Evolutionary conservation across 2,329 filamentous ascomycete species (phyloP).

Genomic region (Penicillium vulpinum): DNA sequence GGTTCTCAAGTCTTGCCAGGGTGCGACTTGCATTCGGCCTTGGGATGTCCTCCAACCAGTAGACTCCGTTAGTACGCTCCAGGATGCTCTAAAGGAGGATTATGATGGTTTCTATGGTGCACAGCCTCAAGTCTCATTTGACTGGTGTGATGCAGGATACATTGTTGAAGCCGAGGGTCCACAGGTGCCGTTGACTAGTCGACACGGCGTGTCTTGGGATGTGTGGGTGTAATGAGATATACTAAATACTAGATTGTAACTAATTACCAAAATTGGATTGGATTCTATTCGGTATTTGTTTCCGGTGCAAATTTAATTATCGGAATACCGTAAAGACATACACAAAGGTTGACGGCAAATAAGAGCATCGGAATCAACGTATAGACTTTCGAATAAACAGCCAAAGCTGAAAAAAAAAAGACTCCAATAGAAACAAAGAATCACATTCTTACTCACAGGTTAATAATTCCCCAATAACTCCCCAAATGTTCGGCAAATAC

Average conservation of each 20-base stretch:
- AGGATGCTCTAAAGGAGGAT: conserved; percentile 31
- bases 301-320: no score
- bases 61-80: conserved; percentile 31
- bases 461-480: neutral
- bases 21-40: conserved; percentile 36
- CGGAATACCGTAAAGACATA: no score
- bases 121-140: conserved; percentile 37
- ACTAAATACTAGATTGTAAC: neutral
- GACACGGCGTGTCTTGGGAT: conserved; percentile 25
- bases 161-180: conserved; percentile 39
- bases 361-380: neutral
- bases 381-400: neutral
- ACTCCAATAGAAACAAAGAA: neutral
- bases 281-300: neutral
- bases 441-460: neutral
- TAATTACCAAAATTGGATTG: neutral
- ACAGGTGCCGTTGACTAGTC: conserved; percentile 23
- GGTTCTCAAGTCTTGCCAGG: conserved; percentile 44
- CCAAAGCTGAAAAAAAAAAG: no score
- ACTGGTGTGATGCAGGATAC: conserved; percentile 39
- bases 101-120: conserved; percentile 37
- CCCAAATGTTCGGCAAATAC: neutral
- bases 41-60: conserved; percentile 40
- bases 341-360: no score
- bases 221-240: conserved; percentile 20